These are phyloP conservation scores for Torulaspora indica DNA, from an alignment of 805 yeast genomes.

Conservation along the genomic window DNA sequence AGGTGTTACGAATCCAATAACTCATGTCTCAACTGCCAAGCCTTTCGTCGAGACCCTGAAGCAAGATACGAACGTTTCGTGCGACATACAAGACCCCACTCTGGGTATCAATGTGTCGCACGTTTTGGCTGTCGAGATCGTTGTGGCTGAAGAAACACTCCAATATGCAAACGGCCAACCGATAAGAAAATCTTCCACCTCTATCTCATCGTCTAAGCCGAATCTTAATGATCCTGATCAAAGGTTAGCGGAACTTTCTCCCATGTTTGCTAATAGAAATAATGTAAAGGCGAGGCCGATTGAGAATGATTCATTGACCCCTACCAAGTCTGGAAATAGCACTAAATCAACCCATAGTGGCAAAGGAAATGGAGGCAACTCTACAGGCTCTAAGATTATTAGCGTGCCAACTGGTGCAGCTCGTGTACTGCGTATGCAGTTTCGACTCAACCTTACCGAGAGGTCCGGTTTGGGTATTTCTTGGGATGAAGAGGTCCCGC, in stretches of 20 bases:
- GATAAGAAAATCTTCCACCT: constrained; percentile 15
- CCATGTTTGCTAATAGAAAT: constrained; percentile 40
- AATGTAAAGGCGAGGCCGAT: constrained; percentile 20
- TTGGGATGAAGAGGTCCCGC: constrained; percentile 99
- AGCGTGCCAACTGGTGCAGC: constrained; percentile 94
- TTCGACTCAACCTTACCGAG: constrained; percentile 75
- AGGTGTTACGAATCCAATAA: constrained; percentile 44
- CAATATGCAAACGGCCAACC: constrained; percentile 39
- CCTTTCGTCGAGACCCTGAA: constrained; percentile 26
- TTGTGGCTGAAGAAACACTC: constrained; percentile 86
- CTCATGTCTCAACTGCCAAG: constrained; percentile 42
- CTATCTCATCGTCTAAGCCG: constrained; percentile 5
- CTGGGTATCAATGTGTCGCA: constrained; percentile 76
- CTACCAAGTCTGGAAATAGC: constrained; percentile 15
- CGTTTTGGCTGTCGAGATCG: constrained; percentile 73
- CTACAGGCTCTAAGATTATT: constrained; percentile 28
- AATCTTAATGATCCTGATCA: constrained; percentile 31
- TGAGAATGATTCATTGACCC: constrained; percentile 23
- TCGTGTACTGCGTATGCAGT: constrained; percentile 90
- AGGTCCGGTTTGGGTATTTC: constrained; percentile 93
- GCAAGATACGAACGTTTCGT: constrained; percentile 49
- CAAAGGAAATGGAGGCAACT: constrained; percentile 7
- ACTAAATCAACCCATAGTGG: constrained; percentile 7
- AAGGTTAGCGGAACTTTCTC: constrained; percentile 43
- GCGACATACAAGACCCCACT: constrained; percentile 79